These are phyloP conservation scores for Bacterosira constricta DNA, from an alignment of 108 stramenopile genomes.

Conservation along the genomic window DNA sequence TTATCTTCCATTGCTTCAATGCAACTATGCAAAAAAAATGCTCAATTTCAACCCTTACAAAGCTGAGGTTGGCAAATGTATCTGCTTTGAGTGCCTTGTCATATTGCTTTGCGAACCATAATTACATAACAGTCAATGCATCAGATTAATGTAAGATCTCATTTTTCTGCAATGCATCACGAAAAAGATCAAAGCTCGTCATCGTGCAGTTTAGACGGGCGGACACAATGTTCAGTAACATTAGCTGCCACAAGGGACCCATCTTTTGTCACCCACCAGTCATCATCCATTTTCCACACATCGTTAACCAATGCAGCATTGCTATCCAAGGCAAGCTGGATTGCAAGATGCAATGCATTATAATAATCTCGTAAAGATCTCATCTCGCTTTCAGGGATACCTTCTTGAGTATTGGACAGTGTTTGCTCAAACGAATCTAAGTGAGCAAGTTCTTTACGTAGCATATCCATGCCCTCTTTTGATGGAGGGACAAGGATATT, in stretches of 20 bases:
- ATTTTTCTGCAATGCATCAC: no score
- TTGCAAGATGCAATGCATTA: conserved; percentile 35
- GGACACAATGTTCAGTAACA: conserved; percentile 18
- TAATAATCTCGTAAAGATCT: conserved; percentile 31
- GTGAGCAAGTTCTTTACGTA: background rate
- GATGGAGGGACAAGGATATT: conserved; percentile 37
- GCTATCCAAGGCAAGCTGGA: conserved; percentile 5
- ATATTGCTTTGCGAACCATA: no score
- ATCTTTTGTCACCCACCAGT: conserved; percentile 38
- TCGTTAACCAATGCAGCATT: conserved; percentile 28
- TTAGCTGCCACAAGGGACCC: conserved; percentile 20
- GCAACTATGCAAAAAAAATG: no score
- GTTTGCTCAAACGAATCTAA: conserved; percentile 3
- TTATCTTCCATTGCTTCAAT: no score
- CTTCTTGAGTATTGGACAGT: background rate
- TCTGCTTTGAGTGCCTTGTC: no score
- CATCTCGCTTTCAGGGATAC: conserved; percentile 11
- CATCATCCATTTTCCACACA: conserved; percentile 26
- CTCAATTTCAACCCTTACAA: no score
- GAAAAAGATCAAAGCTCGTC: no score
- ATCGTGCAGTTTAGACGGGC: no score
- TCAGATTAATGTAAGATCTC: no score
- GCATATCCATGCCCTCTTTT: conserved; percentile 17
- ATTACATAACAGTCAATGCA: no score
- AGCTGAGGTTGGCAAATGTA: no score